A percentile compares a stretch with the other conserved stretches of the same genome.
phyloP scores from a whole-genome alignment of 441 rosid genomes.

The Erodium moschatum region DNA sequence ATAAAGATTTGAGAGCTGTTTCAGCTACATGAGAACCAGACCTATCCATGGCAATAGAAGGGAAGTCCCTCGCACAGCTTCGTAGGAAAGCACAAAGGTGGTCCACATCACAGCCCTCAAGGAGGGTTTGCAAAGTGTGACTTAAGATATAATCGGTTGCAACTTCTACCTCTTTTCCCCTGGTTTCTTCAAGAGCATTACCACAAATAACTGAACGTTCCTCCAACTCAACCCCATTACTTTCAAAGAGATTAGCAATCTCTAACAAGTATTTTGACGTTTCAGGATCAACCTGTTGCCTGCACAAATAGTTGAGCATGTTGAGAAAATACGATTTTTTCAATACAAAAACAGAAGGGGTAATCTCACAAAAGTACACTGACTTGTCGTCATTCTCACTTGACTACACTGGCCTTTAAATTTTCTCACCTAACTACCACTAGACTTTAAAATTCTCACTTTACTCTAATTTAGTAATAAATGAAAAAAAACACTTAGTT shows the following conservation, averaged over 20 bases:
- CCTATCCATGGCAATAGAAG: constrained; percentile 80
- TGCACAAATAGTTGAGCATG: constrained; percentile 21
- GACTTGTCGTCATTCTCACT: too few relatives aligned
- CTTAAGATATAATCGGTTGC: constrained; percentile 85
- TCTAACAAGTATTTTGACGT: constrained; percentile 69
- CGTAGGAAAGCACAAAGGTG: constrained; percentile 72
- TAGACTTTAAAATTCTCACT: too few relatives aligned
- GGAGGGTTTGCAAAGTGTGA: constrained; percentile 70
- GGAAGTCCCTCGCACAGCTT: constrained; percentile 48
- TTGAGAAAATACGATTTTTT: neutral
- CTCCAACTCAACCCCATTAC: constrained; percentile 58
- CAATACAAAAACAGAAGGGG: neutral
- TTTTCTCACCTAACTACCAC: too few relatives aligned
- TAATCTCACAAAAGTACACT: too few relatives aligned
- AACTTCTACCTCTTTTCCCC: constrained; percentile 75
- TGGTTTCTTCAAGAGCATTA: constrained; percentile 85
- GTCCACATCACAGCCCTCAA: constrained; percentile 74
- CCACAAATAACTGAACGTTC: constrained; percentile 63
- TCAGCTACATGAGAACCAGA: constrained; percentile 95
- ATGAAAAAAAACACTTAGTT: too few relatives aligned
- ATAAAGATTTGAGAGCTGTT: constrained; percentile 77
- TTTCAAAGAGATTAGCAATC: constrained; percentile 77
- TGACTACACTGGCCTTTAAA: too few relatives aligned
- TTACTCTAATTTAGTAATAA: too few relatives aligned
- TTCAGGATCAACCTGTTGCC: constrained; percentile 85